Conservation (phyloP, 306 rosid species). For the Coriaria nepalensis region DNA sequence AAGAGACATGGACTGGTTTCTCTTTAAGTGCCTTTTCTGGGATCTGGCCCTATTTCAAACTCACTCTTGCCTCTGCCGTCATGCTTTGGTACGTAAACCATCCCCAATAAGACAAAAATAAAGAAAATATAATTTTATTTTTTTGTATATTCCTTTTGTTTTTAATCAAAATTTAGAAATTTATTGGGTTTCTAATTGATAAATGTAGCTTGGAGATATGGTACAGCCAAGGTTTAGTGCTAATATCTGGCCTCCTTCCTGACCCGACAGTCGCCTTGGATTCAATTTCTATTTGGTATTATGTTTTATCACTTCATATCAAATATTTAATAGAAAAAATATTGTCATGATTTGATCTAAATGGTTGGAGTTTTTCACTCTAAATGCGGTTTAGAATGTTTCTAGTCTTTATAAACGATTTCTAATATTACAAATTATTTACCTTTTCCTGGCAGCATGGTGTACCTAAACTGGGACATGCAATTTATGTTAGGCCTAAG, state of each 20-base stretch:
- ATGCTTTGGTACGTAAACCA: constrained; percentile 43
- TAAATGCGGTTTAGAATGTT: no score
- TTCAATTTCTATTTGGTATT: constrained; percentile 46
- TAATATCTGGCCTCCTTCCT: constrained; percentile 57
- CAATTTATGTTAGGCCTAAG: constrained; percentile 56
- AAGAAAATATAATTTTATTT: no score
- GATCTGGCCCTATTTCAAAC: constrained; percentile 66
- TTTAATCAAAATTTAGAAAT: no score
- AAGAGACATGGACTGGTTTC: constrained; percentile 74
- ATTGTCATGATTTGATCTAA: no score
- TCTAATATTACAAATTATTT: no score
- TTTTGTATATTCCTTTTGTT: not conserved
- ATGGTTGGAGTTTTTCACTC: no score
- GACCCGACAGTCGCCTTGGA: constrained; percentile 52
- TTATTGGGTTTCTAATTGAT: no score
- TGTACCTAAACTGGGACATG: constrained; percentile 52
- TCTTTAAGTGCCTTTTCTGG: constrained; percentile 34
- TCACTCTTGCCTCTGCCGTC: constrained; percentile 53
- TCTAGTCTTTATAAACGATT: no score
- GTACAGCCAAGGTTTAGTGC: constrained; percentile 70
- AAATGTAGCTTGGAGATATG: constrained; percentile 68
- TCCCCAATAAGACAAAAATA: no score
- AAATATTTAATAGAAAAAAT: no score
- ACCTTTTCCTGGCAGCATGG: constrained; percentile 36
- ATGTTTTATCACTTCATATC: not conserved